phyloP scores from a whole-genome alignment of 805 yeast genomes.

The Sugiyamaella smithiae region DNA sequence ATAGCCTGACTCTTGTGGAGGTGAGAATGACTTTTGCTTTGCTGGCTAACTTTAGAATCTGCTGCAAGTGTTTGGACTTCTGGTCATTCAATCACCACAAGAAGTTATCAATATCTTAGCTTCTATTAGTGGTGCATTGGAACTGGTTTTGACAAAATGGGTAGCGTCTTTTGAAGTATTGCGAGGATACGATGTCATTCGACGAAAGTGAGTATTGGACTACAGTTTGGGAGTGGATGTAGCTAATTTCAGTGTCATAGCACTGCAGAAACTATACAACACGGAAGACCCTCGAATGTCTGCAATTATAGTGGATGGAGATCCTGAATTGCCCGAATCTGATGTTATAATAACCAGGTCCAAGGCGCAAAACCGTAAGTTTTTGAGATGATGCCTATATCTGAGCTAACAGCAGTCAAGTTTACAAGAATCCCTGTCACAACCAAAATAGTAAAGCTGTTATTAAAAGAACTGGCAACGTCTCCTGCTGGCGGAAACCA shows the following conservation, averaged over 20 bases:
- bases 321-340: conserved; percentile 55
- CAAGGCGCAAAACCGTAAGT: conserved; percentile 51
- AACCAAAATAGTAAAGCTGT: conserved; percentile 66
- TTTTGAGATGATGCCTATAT: not conserved
- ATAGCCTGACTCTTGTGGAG: conserved; percentile 70
- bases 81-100: conserved; percentile 59
- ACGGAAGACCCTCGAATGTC: conserved; percentile 55
- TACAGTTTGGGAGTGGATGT: conserved; percentile 1
- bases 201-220: conserved; percentile 38
- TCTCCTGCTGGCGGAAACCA: conserved; percentile 53
- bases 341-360: conserved; percentile 82
- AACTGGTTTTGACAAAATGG: conserved; percentile 73
- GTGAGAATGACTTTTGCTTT: not conserved
- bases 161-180: conserved; percentile 74
- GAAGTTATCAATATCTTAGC: conserved; percentile 63
- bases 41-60: conserved; percentile 43
- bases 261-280: conserved; percentile 63
- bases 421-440: conserved; percentile 67
- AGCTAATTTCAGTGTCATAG: conserved; percentile 49
- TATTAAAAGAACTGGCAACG: conserved; percentile 64
- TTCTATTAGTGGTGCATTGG: conserved; percentile 46
- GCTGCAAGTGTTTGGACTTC: conserved; percentile 68
- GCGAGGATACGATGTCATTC: conserved; percentile 72
- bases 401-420: conserved; percentile 48
- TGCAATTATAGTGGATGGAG: conserved; percentile 68